Base-by-base conservation (phyloP, 208 protist species). In the Tritrichomonas musculus region DNA sequence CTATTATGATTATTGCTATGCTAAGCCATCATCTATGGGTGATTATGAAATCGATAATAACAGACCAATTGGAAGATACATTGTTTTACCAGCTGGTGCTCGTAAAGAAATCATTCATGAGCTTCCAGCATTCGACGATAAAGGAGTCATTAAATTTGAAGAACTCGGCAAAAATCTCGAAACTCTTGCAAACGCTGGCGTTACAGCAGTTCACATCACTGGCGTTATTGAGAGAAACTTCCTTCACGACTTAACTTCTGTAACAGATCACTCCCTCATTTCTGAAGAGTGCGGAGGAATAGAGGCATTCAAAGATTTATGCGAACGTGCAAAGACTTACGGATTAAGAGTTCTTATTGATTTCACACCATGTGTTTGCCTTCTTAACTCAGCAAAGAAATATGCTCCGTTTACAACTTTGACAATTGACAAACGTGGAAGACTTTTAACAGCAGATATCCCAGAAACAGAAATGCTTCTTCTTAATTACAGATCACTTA, bases 41-140 rank as follows among this genome's bases (percentile, higher is more conserved):
- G 77, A 88, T 1, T 57, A 33, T 49, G 77, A 88, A 57, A 47
- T 88, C 27, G 77, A 88, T 47, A 53, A 88, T 22, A 88, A 9
- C 8, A 47, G 4, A 27, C 77, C 41, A 88, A 22, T n/a, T 39
- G 44, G 20, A 53, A 47, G 77, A 47, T 88, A 88, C 27, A 47
- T 88, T 20, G 47, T 88, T 39, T 36, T 88, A 33, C 47, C 77
- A 88, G 17, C 77, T 39, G 27, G n/a, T 53, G 77, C 77, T 57
- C 41, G 77, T 20, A 53, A 88, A 47, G 77, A 88, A 88, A 33
- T 88, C 41, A 88, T 88, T 49, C 77, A 88, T 49, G 77, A 88
- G 47, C n/a, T 88, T 4, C 77, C 77, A 88, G 77, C 77, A 44
- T 88, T 88, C n/a, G 77, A 88, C 27, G n/a, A 88, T 14, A 57